Percentiles rank a stretch among this genome's conserved stretches.
These are phyloP conservation scores for Kodamaea ohmeri DNA, from an alignment of 1,139 yeast genomes.

Conservation along the genomic window DNA sequence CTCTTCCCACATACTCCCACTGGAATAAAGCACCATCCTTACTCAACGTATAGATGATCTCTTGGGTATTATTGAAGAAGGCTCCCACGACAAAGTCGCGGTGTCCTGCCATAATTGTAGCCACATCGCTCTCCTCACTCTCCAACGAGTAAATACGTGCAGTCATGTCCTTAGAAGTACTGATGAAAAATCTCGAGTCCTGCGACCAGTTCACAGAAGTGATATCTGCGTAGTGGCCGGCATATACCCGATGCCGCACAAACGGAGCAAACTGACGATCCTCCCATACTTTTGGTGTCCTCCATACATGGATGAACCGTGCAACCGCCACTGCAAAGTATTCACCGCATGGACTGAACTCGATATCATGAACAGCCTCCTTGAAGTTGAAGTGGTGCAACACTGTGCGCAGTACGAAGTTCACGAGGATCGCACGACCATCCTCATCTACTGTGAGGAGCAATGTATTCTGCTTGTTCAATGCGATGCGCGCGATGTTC, in stretches of 20 bases:
- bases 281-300: conserved; percentile 73
- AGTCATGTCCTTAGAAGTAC: conserved; percentile 88
- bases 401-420: conserved; percentile 81
- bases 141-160: conserved; percentile 80
- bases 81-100: conserved; percentile 85
- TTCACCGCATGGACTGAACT: conserved; percentile 86
- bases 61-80: conserved; percentile 82
- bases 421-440: conserved; percentile 90
- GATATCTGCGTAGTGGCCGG: conserved; percentile 90
- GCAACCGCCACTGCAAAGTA: conserved; percentile 85
- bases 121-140: conserved; percentile 73
- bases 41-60: conserved; percentile 83
- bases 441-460: conserved; percentile 85
- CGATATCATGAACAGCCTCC: conserved; percentile 67
- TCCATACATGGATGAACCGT: conserved; percentile 89
- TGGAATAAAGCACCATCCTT: conserved; percentile 92
- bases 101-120: conserved; percentile 89
- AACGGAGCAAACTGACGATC: conserved; percentile 94
- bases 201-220: conserved; percentile 81
- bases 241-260: conserved; percentile 81
- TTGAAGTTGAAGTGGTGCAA: conserved; percentile 93
- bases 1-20: conserved; percentile 76
- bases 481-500: conserved; percentile 73
- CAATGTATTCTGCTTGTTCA: conserved; percentile 79
- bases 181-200: conserved; percentile 82